These are phyloP conservation scores for Phytophthora cryptogea DNA, from an alignment of 352 stramenopile species.

Conservation along the genomic window DNA sequence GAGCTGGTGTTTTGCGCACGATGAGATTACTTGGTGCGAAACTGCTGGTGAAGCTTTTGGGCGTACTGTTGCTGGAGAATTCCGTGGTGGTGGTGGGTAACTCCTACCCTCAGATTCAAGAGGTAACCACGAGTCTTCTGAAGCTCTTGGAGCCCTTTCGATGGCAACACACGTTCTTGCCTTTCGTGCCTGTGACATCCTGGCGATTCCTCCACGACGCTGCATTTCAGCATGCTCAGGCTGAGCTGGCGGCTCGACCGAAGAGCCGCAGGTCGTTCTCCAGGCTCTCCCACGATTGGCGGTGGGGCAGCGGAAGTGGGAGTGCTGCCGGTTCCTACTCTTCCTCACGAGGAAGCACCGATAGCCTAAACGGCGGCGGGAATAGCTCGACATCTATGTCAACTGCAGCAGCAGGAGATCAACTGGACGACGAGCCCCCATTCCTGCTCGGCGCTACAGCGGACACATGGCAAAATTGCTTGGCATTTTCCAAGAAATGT, in stretches of 20 bases:
- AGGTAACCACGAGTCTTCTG: conserved; percentile 70
- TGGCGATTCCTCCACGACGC: conserved; percentile 75
- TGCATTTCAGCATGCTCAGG: conserved; percentile 56
- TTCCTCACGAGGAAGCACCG: conserved; percentile 34
- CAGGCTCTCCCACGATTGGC: conserved; percentile 63
- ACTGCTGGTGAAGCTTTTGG: conserved; percentile 71
- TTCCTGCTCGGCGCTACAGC: conserved; percentile 70
- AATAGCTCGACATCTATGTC: conserved; percentile 12
- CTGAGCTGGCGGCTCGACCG: conserved; percentile 52
- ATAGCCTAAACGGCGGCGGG: conserved; percentile 24
- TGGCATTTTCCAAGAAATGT: conserved; percentile 49
- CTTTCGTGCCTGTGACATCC: conserved; percentile 74
- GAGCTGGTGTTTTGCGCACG: conserved; percentile 51
- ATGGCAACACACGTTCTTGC: conserved; percentile 81
- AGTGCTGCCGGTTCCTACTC: conserved; percentile 23
- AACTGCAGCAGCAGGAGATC: conserved; percentile 2
- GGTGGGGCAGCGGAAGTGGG: conserved; percentile 50
- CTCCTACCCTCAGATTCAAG: conserved; percentile 78
- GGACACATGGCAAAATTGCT: conserved; percentile 73
- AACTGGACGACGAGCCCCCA: conserved; percentile 50
- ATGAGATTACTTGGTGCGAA: conserved; percentile 73
- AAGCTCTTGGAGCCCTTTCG: conserved; percentile 78
- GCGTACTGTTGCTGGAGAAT: conserved; percentile 72
- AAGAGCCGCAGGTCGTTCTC: conserved; percentile 67
- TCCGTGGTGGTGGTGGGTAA: conserved; percentile 73